A percentile compares a stretch with the other conserved stretches of the same genome.
Evolutionary conservation across 2,329 filamentous ascomycete genomes (phyloP).

Genomic region (Podosphaera aphanis): DNA sequence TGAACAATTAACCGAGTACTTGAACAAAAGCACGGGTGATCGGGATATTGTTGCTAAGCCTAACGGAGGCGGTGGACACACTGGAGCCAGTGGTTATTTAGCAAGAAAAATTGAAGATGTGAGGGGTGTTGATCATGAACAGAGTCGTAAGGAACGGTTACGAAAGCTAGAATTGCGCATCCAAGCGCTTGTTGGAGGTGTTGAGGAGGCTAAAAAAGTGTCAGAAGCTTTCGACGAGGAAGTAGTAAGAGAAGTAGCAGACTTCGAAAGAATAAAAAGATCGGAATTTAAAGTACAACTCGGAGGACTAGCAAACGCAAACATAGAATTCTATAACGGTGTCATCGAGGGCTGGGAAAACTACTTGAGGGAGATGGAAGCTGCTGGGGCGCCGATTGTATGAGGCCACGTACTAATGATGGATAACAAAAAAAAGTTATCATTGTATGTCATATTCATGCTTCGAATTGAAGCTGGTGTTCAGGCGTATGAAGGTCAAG

Average conservation of each 20-base stretch:
- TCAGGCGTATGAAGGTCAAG: no score
- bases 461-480: no score
- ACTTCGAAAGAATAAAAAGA: slow-evolving; percentile 93
- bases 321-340: slow-evolving; percentile 66
- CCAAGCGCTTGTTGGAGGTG: slow-evolving; percentile 71
- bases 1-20: slow-evolving; percentile 85
- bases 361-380: slow-evolving; percentile 76
- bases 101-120: slow-evolving; percentile 91
- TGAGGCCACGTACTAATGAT: background rate
- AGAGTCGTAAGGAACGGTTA: slow-evolving; percentile 62
- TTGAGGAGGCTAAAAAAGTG: slow-evolving; percentile 65
- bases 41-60: slow-evolving; percentile 44
- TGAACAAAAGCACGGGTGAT: slow-evolving; percentile 72
- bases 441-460: no score
- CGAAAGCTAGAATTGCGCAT: slow-evolving; percentile 83
- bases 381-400: slow-evolving; percentile 23
- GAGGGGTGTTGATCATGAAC: slow-evolving; percentile 87
- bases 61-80: slow-evolving; percentile 35
- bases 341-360: slow-evolving; percentile 69
- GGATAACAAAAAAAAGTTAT: no score
- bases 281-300: slow-evolving; percentile 77
- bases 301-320: slow-evolving; percentile 58
- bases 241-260: slow-evolving; percentile 72
- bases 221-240: slow-evolving; percentile 91
- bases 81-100: slow-evolving; percentile 66